Percentiles rank a stretch among this genome's conserved stretches.
phyloP scores from a whole-genome alignment of 805 yeast species.

The Candida nitratophila region DNA sequence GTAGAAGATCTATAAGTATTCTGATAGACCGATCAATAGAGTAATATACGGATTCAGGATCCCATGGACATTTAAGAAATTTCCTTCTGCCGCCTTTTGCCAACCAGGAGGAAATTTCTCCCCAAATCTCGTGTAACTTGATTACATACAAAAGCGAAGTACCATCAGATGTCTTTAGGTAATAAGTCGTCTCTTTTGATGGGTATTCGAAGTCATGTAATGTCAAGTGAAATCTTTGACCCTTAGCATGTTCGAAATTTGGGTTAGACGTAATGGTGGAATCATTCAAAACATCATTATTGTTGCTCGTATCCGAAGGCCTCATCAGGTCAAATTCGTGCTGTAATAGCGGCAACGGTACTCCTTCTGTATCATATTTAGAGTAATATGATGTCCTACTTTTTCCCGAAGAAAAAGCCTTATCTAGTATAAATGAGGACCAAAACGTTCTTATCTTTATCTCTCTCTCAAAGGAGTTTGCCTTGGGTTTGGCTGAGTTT shows the following conservation, averaged over 20 bases:
- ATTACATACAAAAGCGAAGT: background rate
- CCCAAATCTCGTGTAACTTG: conserved; percentile 6
- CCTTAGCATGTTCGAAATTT: no score
- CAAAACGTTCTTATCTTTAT: conserved; percentile 6
- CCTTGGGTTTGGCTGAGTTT: background rate
- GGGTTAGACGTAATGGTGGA: no score
- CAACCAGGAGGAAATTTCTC: conserved; percentile 6
- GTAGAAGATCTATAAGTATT: conserved; percentile 1
- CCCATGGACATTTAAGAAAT: conserved; percentile 2
- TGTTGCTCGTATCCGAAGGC: background rate
- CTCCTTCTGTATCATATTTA: background rate
- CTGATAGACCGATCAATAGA: background rate
- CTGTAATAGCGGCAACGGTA: conserved; percentile 4
- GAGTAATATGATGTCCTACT: conserved; percentile 3
- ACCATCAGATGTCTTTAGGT: background rate
- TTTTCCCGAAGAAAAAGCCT: conserved; percentile 5
- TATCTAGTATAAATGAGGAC: conserved; percentile 6
- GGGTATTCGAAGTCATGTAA: background rate
- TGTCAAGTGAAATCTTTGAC: no score
- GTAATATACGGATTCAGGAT: conserved; percentile 1
- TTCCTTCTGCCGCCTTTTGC: conserved; percentile 5
- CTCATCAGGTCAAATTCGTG: conserved; percentile 1
- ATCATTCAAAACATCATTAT: no score
- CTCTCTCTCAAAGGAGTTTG: conserved; percentile 2
- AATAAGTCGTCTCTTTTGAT: background rate